A percentile compares a stretch with the other conserved stretches of the same genome.
phyloP scores from a whole-genome alignment of 257 asterid species.

The Buddleja alternifolia region DNA sequence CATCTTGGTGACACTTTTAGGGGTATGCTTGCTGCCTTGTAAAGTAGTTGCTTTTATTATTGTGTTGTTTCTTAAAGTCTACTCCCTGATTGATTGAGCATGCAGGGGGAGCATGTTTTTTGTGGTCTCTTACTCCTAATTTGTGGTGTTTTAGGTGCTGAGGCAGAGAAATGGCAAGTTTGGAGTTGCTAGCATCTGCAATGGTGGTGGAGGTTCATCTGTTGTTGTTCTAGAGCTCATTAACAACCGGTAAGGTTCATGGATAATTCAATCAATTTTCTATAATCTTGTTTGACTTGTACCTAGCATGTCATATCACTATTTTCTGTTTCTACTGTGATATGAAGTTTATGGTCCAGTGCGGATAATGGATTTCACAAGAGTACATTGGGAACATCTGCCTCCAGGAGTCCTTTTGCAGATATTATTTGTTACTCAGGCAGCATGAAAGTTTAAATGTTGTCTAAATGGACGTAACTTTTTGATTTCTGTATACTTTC shows the following conservation, averaged over 20 bases:
- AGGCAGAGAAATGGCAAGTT: constrained; percentile 66
- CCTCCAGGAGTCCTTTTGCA: too few species aligned
- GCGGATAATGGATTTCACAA: too few species aligned
- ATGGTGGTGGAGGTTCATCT: constrained; percentile 99
- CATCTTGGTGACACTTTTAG: constrained; percentile 83
- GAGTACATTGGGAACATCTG: too few species aligned
- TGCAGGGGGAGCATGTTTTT: too few species aligned
- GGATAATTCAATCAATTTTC: neutral
- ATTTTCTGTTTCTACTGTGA: too few species aligned
- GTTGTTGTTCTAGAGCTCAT: constrained; percentile 77
- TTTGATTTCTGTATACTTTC: too few species aligned
- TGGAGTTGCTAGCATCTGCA: constrained; percentile 93
- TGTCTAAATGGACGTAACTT: too few species aligned
- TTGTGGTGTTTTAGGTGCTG: constrained; percentile 61
- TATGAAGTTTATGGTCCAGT: too few species aligned
- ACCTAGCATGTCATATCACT: too few species aligned
- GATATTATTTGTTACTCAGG: too few species aligned
- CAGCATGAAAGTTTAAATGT: too few species aligned
- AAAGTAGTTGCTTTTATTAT: neutral
- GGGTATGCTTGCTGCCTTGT: constrained; percentile 51
- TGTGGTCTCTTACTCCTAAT: neutral
- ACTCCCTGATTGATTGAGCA: constrained; percentile 21
- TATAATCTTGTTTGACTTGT: neutral
- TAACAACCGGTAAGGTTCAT: constrained; percentile 34
- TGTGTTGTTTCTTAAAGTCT: neutral